Evolutionary conservation across 805 yeast species (phyloP).

Genomic region (Limtongia smithiae): DNA sequence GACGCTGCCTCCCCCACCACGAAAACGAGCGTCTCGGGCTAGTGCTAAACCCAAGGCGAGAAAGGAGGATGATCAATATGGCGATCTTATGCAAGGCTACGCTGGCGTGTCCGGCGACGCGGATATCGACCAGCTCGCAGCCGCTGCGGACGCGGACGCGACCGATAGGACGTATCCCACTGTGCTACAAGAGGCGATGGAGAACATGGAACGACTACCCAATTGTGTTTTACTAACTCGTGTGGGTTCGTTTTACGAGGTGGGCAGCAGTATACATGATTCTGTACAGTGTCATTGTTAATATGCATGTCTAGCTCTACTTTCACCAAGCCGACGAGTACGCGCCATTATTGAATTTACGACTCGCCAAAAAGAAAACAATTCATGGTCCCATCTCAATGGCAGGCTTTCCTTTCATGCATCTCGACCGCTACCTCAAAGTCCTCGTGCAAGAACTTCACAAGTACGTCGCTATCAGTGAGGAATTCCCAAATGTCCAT

Average conservation of each 20-base stretch:
- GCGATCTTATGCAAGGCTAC: constrained; percentile 2
- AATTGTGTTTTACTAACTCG: constrained; percentile 66
- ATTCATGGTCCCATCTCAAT: constrained; percentile 51
- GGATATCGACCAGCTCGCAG: constrained; percentile 11
- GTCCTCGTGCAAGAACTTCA: constrained; percentile 67
- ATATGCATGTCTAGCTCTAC: constrained; percentile 50
- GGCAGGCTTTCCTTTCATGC: constrained; percentile 85
- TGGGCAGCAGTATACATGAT: background rate
- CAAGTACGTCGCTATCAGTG: constrained; percentile 76
- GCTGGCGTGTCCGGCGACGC: background rate
- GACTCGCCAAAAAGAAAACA: constrained; percentile 54
- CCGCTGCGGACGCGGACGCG: background rate
- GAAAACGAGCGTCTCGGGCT: too few relatives aligned
- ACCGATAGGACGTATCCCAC: constrained; percentile 22
- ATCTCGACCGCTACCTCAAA: constrained; percentile 68
- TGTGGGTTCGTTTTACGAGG: constrained; percentile 81
- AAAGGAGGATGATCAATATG: too few relatives aligned
- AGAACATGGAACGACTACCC: constrained; percentile 46
- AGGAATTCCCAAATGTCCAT: constrained; percentile 46
- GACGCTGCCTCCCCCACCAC: too few relatives aligned
- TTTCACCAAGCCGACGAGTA: constrained; percentile 79
- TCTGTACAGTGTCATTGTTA: constrained; percentile 24
- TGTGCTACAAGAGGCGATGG: constrained; percentile 33
- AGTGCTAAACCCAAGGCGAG: too few relatives aligned
- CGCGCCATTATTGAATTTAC: constrained; percentile 68